Base-by-base conservation (phyloP, 192 early-diverging fungal genomes). In the Chytriomyces confervae region DNA sequence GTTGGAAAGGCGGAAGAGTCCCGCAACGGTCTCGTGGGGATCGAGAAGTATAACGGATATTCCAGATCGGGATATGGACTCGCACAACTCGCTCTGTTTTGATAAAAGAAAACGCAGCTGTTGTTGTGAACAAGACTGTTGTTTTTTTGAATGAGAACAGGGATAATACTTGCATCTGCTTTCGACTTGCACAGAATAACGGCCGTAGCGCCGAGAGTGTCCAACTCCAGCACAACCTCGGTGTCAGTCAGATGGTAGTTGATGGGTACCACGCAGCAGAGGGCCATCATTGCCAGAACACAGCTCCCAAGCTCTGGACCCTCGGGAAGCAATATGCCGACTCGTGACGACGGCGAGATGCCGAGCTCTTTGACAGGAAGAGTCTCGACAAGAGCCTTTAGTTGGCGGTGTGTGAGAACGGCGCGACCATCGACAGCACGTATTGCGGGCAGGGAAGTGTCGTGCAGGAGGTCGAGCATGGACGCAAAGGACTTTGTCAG, bases 311-410 rank as follows among this genome's bases (percentile, higher is more conserved):
- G 73, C 11, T 70, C 70, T 20, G 84, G 82, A 6, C 84, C 82
- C 61, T 85, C 80, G 46, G 82, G 76, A 24, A 85, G 68, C 57
- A 76, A 66, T n/a, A 85, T 70, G n/a, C 71, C 84, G 36, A 85
- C 61, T 51, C 72, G 8, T 5, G 72, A 74, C 1, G 36, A 10
- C 10, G 10, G 43, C 6, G 72, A 45, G 11, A 74, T n/a, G 2
- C 72, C 72, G 20, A 46, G 63, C 7, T 13, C 11, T 24, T 57
- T 10, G 18, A 76, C 4, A n/a, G 36, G n/a, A 67, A 61, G 23
- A 72, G 75, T 24, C 69, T n/a, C 69, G 51, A 75, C 48, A 50
- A 48, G 72, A 6, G 43, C 16, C 36, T 49, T 66, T 27, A 63
- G 74, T n/a, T 61, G 23, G 23, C 18, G 46, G 23, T 65, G 64